Base-by-base conservation (phyloP, 305 asterid genomes). In the Fraxinus nigra region DNA sequence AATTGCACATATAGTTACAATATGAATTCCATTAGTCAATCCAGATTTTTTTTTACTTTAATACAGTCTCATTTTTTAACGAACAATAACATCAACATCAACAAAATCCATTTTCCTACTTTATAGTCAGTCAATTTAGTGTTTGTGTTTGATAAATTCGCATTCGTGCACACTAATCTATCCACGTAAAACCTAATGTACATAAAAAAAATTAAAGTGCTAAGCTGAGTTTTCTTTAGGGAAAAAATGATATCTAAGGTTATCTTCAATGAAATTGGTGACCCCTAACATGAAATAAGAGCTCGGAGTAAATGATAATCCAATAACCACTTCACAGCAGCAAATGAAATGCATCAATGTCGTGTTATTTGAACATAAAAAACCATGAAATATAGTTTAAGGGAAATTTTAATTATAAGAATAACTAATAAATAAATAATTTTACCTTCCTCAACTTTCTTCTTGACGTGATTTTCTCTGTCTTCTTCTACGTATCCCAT, bases 381-480 rank as follows among this genome's bases (percentile, higher is more conserved):
- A 24, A 9, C 11, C 61, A 38, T 37, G 11, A 40, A 34, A 59
- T 82, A 82, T 87, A 90, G 89, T 81, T 87, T 82, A 46, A 72
- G 13, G 80, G 48, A 56, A 74, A 1, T 59, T 81, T 86, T 3
- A 4, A 48, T 51, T 14, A 34, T 54, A 7, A 5, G 22, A 26
- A 72, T n/a, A 63, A 63, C 13, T 63, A 63, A 63, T 63, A 2
- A 61, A 69, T 37, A 24, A 48, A 22, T 16, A 37, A 11, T 67
- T 3, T 16, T 85, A 95, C 98, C 98, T 92, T 94, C 97, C 85
- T 94, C 97, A 14, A 95, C 98, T 90, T 95, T 95, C 98, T 95
- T 95, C 89, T 95, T 95, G 73, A 95, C 97, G 78, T 93, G 97
- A 88, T 95, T 95, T 80, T 93, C 94, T 85, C 98, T 91, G 75